A percentile compares a stretch with the other conserved stretches of the same genome.
Conservation (phyloP, 2,329 filamentous ascomycete species). For the Stemphylium lycopersici region DNA sequence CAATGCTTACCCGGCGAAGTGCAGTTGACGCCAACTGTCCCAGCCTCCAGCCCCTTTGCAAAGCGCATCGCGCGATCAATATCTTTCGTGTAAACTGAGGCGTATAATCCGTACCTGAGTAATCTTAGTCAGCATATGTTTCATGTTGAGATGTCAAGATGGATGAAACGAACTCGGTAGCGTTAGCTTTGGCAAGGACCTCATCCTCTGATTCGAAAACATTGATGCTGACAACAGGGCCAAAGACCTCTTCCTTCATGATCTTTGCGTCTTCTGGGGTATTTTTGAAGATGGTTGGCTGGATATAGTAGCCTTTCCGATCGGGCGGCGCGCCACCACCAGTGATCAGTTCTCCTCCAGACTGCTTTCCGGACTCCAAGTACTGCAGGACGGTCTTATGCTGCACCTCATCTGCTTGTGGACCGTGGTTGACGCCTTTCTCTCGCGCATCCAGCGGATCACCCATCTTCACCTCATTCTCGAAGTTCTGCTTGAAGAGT, state of each 20-base stretch:
- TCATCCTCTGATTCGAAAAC: constrained; percentile 78
- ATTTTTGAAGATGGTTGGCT: constrained; percentile 80
- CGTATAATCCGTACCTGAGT: constrained; percentile 73
- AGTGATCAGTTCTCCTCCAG: constrained; percentile 50
- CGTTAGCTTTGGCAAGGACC: constrained; percentile 79
- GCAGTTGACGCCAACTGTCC: constrained; percentile 51
- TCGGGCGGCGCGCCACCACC: constrained; percentile 39
- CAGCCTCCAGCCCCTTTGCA: constrained; percentile 50
- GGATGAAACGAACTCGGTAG: constrained; percentile 62
- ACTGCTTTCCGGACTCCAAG: constrained; percentile 70
- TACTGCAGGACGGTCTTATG: constrained; percentile 56
- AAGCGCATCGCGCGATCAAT: constrained; percentile 48
- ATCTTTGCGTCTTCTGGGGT: constrained; percentile 79
- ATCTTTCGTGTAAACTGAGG: constrained; percentile 75
- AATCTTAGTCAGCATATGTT: constrained; percentile 4
- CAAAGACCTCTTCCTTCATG: constrained; percentile 85
- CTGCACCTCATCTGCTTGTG: constrained; percentile 59
- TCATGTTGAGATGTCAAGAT: not conserved
- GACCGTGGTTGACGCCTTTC: constrained; percentile 72
- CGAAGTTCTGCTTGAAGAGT: constrained; percentile 47
- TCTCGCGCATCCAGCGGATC: constrained; percentile 69
- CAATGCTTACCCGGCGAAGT: constrained; percentile 37
- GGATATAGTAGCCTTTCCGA: constrained; percentile 56
- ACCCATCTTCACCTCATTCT: constrained; percentile 45
- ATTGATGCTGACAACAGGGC: constrained; percentile 80